Conservation (phyloP, 148 eudicot genomes). For the Fagopyrum esculentum region DNA sequence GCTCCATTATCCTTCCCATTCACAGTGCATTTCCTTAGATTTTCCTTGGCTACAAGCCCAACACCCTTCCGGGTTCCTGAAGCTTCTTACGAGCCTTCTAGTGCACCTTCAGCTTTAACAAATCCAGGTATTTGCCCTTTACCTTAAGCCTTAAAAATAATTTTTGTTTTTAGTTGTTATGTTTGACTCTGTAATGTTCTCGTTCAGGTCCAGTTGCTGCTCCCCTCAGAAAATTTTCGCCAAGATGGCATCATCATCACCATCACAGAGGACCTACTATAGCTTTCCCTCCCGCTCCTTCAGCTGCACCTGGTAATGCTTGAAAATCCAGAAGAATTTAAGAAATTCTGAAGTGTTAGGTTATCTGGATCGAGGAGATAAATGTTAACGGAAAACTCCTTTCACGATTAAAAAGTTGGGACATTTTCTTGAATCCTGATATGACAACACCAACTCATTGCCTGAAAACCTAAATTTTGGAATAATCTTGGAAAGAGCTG, state of each 20-base stretch:
- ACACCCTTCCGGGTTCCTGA: background rate
- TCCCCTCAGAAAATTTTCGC: constrained; percentile 29
- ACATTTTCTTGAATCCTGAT: background rate
- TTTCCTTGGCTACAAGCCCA: constrained; percentile 5
- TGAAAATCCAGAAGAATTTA: background rate
- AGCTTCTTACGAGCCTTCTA: constrained; percentile 10
- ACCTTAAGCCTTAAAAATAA: background rate
- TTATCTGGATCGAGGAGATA: background rate
- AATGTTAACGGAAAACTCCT: background rate
- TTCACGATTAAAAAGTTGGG: background rate
- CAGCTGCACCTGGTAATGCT: constrained; percentile 45
- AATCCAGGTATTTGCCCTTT: constrained; percentile 41
- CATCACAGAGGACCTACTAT: constrained; percentile 32
- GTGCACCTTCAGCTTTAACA: constrained; percentile 49
- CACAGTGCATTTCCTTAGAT: background rate
- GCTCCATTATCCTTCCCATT: background rate
- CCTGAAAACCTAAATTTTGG: background rate
- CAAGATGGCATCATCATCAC: constrained; percentile 35
- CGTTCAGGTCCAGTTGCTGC: constrained; percentile 42
- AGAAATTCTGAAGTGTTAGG: constrained; percentile 2
- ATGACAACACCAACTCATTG: background rate
- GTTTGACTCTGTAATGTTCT: constrained; percentile 11
- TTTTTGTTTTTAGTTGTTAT: background rate
- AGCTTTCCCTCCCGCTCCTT: constrained; percentile 46
- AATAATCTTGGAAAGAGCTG: background rate